Evolutionary conservation across 306 rosid genomes (phyloP).

Genomic region (Trichosanthes truncata): DNA sequence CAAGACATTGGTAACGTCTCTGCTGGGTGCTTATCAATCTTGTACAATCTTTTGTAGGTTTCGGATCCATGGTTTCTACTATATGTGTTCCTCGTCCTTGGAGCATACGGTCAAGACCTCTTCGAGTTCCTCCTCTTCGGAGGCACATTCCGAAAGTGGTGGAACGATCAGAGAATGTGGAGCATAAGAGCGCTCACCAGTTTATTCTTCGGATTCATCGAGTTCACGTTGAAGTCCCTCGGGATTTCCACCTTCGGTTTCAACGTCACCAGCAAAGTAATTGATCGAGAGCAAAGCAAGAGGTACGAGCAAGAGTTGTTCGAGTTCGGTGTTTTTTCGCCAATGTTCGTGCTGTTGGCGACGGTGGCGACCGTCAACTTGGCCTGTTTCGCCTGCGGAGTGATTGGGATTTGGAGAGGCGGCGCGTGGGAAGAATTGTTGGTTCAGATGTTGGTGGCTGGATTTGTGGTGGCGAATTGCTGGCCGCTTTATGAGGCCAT

Average conservation of each 20-base stretch:
- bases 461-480: slow-evolving; percentile 20
- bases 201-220: slow-evolving; percentile 14
- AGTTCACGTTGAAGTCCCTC: slow-evolving; percentile 11
- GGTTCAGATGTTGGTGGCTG: slow-evolving; percentile 14
- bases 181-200: slow-evolving; percentile 19
- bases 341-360: slow-evolving; percentile 26
- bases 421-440: slow-evolving; percentile 4
- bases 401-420: background rate
- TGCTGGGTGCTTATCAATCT: too few species aligned
- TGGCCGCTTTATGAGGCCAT: slow-evolving; percentile 29
- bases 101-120: slow-evolving; percentile 24
- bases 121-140: slow-evolving; percentile 17
- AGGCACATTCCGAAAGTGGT: slow-evolving; percentile 23
- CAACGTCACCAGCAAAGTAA: slow-evolving; percentile 27
- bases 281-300: slow-evolving; percentile 26
- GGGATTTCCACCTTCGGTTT: slow-evolving; percentile 20
- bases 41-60: slow-evolving; percentile 14
- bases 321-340: slow-evolving; percentile 28
- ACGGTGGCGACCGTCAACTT: slow-evolving; percentile 26
- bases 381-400: slow-evolving; percentile 12
- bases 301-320: slow-evolving; percentile 25
- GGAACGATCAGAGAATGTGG: slow-evolving; percentile 47
- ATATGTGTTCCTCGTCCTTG: slow-evolving; percentile 21
- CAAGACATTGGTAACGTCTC: too few species aligned
- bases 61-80: slow-evolving; percentile 22